Evolutionary conservation across 2,329 filamentous ascomycete species (phyloP), one percentile per base, ranked within the genome.

Genomic region (Neurospora sp.): DNA sequence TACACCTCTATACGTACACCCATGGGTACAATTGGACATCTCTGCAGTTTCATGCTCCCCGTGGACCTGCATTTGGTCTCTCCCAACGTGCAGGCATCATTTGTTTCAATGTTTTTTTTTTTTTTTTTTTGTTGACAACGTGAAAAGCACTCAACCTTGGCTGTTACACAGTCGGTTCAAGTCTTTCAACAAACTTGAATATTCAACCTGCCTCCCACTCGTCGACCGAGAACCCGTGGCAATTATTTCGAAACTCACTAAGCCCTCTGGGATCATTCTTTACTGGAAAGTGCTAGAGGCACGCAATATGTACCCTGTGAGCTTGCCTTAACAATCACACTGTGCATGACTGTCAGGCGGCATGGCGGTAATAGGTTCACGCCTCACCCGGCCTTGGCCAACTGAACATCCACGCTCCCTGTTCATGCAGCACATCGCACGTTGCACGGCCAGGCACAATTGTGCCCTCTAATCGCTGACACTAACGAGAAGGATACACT

Each of bases 391-490:
- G 62, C 69, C 23, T 52, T 66, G 52, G 69, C 70, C 69, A 68
- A 67, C 46, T 66, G 58, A 66, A 52, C 68, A 70, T 28, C 36
- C 23, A 40, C 68, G 66, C 58, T 38, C 68, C 69, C 66, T 72
- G 71, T 71, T 70, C 69, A 72, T 72, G 71, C 69, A 71, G 69
- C 68, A 69, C 71, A 72, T 68, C 66, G 39, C 67, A 40, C 46
- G 43, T 46, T 66, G 23, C 17, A 38, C 68, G 39, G 40, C 23
- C 38, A 69, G 39, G 68, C n/a, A 40, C 43, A 23, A 2, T 2
- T 23, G 2, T 46, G 2, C 4, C 10, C 43, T 13, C 43, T 46
- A 17, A 11, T 58, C 23, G 46, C 68, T 38, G 36, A 62, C 52
- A 67, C 62, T 62, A 69, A 10, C 66, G 43, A 68, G 46, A 40